Base-by-base conservation (phyloP, 2,329 filamentous ascomycete genomes). In the Exophiala viscosa region DNA sequence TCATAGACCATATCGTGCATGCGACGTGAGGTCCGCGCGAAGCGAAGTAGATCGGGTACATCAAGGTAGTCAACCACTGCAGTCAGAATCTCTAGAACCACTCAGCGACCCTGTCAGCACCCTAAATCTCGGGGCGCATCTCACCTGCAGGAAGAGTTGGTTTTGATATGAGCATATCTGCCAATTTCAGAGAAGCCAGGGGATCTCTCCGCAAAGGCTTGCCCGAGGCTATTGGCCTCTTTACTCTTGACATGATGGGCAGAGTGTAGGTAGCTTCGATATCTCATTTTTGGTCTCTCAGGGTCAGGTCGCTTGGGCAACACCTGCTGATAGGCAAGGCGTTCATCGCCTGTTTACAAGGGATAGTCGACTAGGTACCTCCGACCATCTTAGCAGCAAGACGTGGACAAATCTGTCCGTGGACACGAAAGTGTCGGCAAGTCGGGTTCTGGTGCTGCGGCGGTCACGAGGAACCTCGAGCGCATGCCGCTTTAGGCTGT, bases 1-100 rank as follows among this genome's bases (percentile, higher is more conserved):
- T 99, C 93, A 71, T 97, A 99, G 2, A 96, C 91, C 91, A 99
- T 99, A 72, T 99, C 93, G 67, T 87, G 86, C 79, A 97, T 83
- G 55, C 89, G 87, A 66, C 83, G 87, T 53, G 90, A 96, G 18
- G 88, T 85, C 58, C 86, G 85, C 40, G 93, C 92, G 67, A 90
- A 92, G 61, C 84, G 83, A 67, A 97, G 81, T 64, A 95, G 85
- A 69, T 96, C 92, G 55, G 86, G 76, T 23, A 96, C 81, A 35
- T 89, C 87, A 35, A 97, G 82, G 73, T 95, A 90, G 67, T 96
- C 90, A 66, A 99, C 81, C 61, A 99, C 90, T 0, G 84, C 81
- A 28, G 87, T 86, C 62, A 97, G 82, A 61, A 97, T 89, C 74
- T 97, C 92, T 89, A 67, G 40, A 54, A 45, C 33, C 17, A 33